Evolutionary conservation across 73 alveolate genomes (phyloP).

Genomic region (Uronychia setigera): DNA sequence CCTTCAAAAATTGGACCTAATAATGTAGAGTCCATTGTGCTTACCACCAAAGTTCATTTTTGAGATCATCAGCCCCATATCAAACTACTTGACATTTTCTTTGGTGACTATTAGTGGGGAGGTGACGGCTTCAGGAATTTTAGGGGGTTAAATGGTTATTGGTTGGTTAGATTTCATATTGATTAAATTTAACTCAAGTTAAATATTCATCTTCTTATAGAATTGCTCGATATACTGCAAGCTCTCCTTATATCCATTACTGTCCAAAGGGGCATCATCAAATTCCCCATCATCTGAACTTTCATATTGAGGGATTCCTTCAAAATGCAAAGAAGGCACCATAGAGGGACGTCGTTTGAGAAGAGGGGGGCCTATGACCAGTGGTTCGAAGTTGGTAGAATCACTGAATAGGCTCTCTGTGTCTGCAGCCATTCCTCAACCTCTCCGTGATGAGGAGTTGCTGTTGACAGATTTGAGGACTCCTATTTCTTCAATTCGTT

Average conservation of each 20-base stretch:
- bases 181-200: not conserved
- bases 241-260: not conserved
- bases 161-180: not conserved
- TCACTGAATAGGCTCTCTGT: not conserved
- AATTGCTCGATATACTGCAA: not conserved
- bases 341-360: slow-evolving; percentile 17
- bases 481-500: slow-evolving; percentile 21
- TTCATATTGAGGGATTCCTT: slow-evolving; percentile 41
- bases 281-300: slow-evolving; percentile 40
- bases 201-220: not conserved
- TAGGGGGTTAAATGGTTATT: not conserved
- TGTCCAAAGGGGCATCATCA: not conserved
- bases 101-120: not conserved
- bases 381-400: slow-evolving; percentile 17
- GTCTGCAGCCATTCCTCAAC: slow-evolving; percentile 21
- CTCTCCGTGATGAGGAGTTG: not conserved
- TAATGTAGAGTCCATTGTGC: not conserved
- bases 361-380: slow-evolving; percentile 29
- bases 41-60: not conserved
- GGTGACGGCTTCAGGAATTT: not conserved
- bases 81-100: not conserved
- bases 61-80: not conserved
- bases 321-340: slow-evolving; percentile 42
- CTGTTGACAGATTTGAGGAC: slow-evolving; percentile 16
- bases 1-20: slow-evolving; percentile 1